These are phyloP conservation scores for Ehretia macrophylla DNA, from an alignment of 257 asterid genomes.

Conservation along the genomic window DNA sequence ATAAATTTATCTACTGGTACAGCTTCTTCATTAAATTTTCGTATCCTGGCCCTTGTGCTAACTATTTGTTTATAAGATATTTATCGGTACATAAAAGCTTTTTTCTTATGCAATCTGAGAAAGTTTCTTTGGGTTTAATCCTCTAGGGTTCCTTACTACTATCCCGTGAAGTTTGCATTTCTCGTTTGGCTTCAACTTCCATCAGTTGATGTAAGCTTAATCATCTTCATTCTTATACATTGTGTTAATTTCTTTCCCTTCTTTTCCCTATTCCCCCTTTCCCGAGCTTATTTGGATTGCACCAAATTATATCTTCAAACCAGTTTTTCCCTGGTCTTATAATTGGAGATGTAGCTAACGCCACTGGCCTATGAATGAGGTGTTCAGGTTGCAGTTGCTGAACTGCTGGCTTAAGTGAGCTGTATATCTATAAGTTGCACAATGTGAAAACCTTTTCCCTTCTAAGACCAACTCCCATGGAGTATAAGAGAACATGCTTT, in stretches of 20 bases:
- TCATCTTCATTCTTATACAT: background rate
- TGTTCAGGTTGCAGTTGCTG: no score
- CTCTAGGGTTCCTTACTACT: conserved; percentile 82
- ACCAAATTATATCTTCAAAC: no score
- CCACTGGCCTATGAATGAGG: background rate
- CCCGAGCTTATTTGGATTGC: background rate
- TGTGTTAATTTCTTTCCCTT: conserved; percentile 11
- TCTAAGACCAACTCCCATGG: background rate
- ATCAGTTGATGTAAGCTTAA: conserved; percentile 58
- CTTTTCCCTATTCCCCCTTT: background rate
- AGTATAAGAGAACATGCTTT: no score
- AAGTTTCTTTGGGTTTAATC: conserved; percentile 20
- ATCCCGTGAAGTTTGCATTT: conserved; percentile 89
- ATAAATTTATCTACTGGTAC: conserved; percentile 77
- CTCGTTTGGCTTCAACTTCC: conserved; percentile 99
- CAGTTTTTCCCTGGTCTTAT: background rate
- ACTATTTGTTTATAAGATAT: no score
- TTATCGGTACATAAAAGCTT: no score
- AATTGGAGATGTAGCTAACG: background rate
- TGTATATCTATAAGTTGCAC: no score
- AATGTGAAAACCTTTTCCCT: no score
- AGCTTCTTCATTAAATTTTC: conserved; percentile 11
- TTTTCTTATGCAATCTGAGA: background rate
- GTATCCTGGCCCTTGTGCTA: background rate
- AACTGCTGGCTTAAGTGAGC: no score